A percentile compares a stretch with the other conserved stretches of the same genome.
phyloP scores from a whole-genome alignment of 1,284 basidiomycete genomes.

The Pseudozyma sp. region DNA sequence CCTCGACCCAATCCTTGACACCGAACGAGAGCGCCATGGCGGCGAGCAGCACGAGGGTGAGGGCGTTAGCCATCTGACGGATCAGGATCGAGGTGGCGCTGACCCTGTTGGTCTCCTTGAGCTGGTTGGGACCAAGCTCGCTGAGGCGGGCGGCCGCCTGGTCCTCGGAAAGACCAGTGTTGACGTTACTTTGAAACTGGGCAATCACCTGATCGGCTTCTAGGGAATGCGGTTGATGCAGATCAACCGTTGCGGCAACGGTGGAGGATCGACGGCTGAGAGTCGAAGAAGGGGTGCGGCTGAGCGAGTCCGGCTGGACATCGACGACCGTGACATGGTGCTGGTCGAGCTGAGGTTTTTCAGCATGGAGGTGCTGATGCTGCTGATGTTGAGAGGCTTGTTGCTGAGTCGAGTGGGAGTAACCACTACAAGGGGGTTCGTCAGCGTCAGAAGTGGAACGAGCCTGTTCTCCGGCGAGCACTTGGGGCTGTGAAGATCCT shows the following conservation, averaged over 20 bases:
- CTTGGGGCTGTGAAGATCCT: slow-evolving; percentile 53
- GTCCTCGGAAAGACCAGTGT: slow-evolving; percentile 44
- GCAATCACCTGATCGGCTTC: slow-evolving; percentile 38
- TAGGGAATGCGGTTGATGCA: slow-evolving; percentile 64
- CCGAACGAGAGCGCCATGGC: slow-evolving; percentile 76
- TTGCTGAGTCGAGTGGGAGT: slow-evolving; percentile 41
- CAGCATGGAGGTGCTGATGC: slow-evolving; percentile 19
- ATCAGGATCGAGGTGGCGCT: slow-evolving; percentile 58
- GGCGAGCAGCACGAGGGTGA: slow-evolving; percentile 70
- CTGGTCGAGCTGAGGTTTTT: slow-evolving; percentile 37
- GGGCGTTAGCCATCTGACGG: slow-evolving; percentile 62
- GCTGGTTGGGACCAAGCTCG: slow-evolving; percentile 52
- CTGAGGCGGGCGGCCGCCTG: slow-evolving; percentile 43
- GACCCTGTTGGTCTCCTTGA: slow-evolving; percentile 55
- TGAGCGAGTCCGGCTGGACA: slow-evolving; percentile 16
- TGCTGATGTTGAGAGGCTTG: slow-evolving; percentile 21
- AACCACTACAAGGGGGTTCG: slow-evolving; percentile 59
- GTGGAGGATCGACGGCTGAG: slow-evolving; percentile 50
- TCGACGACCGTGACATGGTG: slow-evolving; percentile 40
- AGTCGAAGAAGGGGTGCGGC: slow-evolving; percentile 27
- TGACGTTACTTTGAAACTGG: slow-evolving; percentile 47
- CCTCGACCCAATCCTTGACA: slow-evolving; percentile 74
- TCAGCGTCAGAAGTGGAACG: slow-evolving; percentile 46
- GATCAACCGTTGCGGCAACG: slow-evolving; percentile 49
- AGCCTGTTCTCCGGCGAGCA: slow-evolving; percentile 33